These are phyloP conservation scores for Paramecium tetraurelia DNA, from an alignment of 73 alveolate genomes.

Conservation along the genomic window DNA sequence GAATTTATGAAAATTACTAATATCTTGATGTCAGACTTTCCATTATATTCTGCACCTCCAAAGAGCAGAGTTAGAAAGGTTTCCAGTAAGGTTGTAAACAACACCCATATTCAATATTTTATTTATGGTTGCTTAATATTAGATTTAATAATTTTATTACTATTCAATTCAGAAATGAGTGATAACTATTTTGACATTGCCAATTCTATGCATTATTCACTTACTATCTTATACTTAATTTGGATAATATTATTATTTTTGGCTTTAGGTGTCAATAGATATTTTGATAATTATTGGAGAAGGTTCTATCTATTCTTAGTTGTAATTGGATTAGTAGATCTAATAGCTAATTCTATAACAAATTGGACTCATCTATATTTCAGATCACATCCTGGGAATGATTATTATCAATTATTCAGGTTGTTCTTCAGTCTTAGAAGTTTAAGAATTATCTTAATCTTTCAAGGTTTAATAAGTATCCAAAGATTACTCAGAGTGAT, in stretches of 20 bases:
- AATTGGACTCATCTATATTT: background rate
- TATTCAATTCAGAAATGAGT: background rate
- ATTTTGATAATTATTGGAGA: constrained; percentile 27
- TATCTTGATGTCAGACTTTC: background rate
- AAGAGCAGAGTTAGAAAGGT: background rate
- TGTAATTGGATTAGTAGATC: background rate
- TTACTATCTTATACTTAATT: background rate
- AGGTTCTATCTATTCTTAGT: background rate
- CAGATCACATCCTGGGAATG: background rate
- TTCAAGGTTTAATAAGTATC: background rate
- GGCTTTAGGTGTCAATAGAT: background rate
- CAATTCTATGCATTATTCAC: background rate
- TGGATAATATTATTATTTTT: background rate
- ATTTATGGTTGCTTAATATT: background rate
- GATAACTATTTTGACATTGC: background rate
- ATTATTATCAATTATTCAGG: background rate
- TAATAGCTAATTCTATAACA: background rate
- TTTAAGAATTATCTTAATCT: background rate
- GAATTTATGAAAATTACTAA: background rate
- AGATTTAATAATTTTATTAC: background rate
- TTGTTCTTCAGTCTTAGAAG: background rate
- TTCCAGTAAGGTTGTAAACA: background rate
- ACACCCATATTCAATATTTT: background rate
- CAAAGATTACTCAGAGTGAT: constrained; percentile 18
- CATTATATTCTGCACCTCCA: background rate